Evolutionary conservation across 2,329 filamentous ascomycete species (phyloP), one percentile per base, ranked within the genome.

Genomic region (Apiospora aurea): DNA sequence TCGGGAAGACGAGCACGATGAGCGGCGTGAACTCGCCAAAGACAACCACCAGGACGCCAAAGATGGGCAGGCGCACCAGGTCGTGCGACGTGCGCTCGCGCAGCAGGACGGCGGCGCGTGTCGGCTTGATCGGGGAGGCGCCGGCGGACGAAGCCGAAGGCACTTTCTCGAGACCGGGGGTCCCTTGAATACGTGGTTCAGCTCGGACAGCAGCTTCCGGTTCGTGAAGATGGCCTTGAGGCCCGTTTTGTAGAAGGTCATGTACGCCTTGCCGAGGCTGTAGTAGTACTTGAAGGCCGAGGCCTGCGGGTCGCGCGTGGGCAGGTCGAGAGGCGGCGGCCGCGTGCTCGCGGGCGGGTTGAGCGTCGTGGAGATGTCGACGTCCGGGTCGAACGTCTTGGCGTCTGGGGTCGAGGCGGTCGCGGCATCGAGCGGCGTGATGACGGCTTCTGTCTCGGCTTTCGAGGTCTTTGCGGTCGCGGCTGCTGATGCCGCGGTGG

Each of bases 11-110:
- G 8, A 95, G 84, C 1, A 97, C 92, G 7, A 97, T 82, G 7
- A 98, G 79, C 0, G 95, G 94, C 1, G 95, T 94, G 83, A 97
- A 92, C 82, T 98, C 96, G 38, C 95, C 96, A 79, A 93, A 94
- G 21, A 97, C 74, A 0, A 96, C 77, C 8, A 97, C 86, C 69
- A 98, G 84, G 3, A 97, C 73, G 0, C 85, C 91, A 80, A 99
- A 98, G 1, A 93, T 81, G 0, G 95, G 94, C 70, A 98, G 85
- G 34, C 94, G 91, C n/a, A 89, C 84, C 66, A 94, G 83, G 80
- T 98, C 96, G 77, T 93, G 88, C 57, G 86, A 84, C 57, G 91
- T 91, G 72, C 96, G 89, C 73, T 84, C 84, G 69, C 93, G 82
- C 1, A 97, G 87, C 75, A 95, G 91, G 83, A 92, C 92, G 73